Evolutionary conservation across 177 flowering plant species (phyloP).

Genomic region (Telopea speciosissima): DNA sequence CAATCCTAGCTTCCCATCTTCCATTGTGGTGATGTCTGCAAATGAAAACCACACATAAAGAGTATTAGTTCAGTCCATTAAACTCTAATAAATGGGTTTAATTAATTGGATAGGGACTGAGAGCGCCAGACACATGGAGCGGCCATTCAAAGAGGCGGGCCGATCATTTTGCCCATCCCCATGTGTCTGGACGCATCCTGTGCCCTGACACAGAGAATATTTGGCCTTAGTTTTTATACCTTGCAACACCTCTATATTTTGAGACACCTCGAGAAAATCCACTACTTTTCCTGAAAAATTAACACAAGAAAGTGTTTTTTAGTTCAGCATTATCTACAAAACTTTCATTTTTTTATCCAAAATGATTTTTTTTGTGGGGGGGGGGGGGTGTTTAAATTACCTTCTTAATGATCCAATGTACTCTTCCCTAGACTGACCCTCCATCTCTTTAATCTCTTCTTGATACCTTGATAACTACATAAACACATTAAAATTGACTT

Average conservation of each 20-base stretch:
- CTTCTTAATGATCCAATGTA: slow-evolving; percentile 85
- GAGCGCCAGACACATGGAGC: too few species aligned
- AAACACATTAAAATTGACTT: neutral
- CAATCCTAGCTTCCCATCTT: slow-evolving; percentile 87
- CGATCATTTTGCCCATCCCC: too few species aligned
- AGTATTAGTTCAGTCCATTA: too few species aligned
- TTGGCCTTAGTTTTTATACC: slow-evolving; percentile 20
- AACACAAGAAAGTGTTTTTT: neutral
- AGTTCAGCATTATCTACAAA: neutral
- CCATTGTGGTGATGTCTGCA: slow-evolving; percentile 86
- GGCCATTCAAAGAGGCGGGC: too few species aligned
- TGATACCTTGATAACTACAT: slow-evolving; percentile 50
- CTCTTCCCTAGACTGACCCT: slow-evolving; percentile 65
- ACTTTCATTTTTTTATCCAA: neutral
- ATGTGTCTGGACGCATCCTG: too few species aligned
- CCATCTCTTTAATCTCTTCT: slow-evolving; percentile 74
- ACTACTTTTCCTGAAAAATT: slow-evolving; percentile 55
- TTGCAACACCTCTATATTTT: slow-evolving; percentile 72
- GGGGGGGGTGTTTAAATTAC: slow-evolving; percentile 30
- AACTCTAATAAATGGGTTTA: too few species aligned
- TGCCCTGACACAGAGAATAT: too few species aligned
- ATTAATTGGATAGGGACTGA: too few species aligned
- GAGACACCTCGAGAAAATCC: slow-evolving; percentile 83
- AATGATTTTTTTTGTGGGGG: neutral
- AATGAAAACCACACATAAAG: neutral